A percentile compares a stretch with the other conserved stretches of the same genome.
Conservation (phyloP, 257 asterid species). For the Linderniella brevidens region DNA sequence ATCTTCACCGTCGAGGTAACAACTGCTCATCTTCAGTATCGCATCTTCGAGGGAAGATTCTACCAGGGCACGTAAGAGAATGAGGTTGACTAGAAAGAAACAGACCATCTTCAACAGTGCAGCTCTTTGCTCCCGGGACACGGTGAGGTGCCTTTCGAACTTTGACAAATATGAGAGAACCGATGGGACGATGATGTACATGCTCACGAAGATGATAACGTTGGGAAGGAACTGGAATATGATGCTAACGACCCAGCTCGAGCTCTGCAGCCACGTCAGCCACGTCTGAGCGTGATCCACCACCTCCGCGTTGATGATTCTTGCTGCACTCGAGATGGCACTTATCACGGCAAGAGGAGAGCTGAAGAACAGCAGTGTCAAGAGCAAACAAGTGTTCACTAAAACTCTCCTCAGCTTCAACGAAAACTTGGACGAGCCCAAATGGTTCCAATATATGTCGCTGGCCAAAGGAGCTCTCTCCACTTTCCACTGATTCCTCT, state of each 20-base stretch:
- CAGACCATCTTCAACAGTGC: slow-evolving; percentile 92
- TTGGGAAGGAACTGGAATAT: slow-evolving; percentile 76
- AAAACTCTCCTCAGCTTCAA: slow-evolving; percentile 56
- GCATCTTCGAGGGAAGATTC: slow-evolving; percentile 84
- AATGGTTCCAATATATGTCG: slow-evolving; percentile 93
- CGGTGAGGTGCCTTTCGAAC: slow-evolving; percentile 87
- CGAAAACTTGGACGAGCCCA: slow-evolving; percentile 86
- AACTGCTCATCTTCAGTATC: slow-evolving; percentile 73
- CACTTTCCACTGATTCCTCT: slow-evolving; percentile 95
- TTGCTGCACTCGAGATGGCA: slow-evolving; percentile 69
- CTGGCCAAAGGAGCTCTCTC: slow-evolving; percentile 31
- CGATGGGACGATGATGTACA: slow-evolving; percentile 84
- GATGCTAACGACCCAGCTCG: slow-evolving; percentile 82
- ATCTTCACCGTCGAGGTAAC: slow-evolving; percentile 96
- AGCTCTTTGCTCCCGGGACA: slow-evolving; percentile 63
- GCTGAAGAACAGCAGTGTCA: slow-evolving; percentile 88
- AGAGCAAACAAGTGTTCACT: slow-evolving; percentile 62
- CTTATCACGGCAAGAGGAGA: slow-evolving; percentile 87
- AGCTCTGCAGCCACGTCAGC: slow-evolving; percentile 76
- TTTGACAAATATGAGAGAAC: slow-evolving; percentile 86
- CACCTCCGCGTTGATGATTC: slow-evolving; percentile 92
- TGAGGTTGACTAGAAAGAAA: slow-evolving; percentile 89
- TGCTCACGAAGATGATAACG: slow-evolving; percentile 82
- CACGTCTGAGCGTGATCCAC: slow-evolving; percentile 64
- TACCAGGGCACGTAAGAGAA: slow-evolving; percentile 75